Conservation (phyloP, 257 asterid species). For the Salvia miltiorrhiza region DNA sequence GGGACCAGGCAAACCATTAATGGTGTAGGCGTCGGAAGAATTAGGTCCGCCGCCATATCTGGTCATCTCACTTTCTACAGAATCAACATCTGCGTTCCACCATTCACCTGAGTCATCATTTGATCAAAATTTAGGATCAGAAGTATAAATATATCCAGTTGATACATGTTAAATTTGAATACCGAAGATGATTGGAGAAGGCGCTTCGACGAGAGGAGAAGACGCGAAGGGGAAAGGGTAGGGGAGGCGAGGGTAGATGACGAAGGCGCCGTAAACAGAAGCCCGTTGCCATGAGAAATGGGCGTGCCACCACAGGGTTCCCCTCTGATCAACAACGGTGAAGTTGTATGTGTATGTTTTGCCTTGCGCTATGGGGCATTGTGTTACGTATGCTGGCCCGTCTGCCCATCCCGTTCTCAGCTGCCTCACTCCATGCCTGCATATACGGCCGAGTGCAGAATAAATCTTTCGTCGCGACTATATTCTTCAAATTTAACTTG, state of each 20-base stretch:
- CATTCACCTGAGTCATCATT: conserved; percentile 59
- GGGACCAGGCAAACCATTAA: conserved; percentile 88
- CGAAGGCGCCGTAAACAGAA: background rate
- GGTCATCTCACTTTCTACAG: conserved; percentile 51
- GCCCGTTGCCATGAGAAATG: background rate
- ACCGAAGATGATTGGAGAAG: background rate
- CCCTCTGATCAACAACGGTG: background rate
- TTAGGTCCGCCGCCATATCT: conserved; percentile 69
- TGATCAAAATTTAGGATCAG: background rate
- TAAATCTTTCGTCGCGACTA: too few relatives aligned
- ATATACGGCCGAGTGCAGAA: too few relatives aligned
- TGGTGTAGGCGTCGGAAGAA: conserved; percentile 78
- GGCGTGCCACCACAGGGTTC: conserved; percentile 6
- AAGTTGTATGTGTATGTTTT: background rate
- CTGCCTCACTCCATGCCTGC: conserved; percentile 9
- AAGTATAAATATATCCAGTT: background rate
- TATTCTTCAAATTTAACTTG: too few relatives aligned
- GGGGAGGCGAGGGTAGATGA: conserved; percentile 1
- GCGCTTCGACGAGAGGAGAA: background rate
- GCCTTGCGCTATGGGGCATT: background rate
- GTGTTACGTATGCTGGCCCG: background rate
- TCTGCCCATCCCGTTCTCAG: conserved; percentile 7
- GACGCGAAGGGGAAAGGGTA: background rate
- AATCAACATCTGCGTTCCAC: conserved; percentile 72
- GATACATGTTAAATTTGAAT: background rate